Base-by-base conservation (phyloP, 768 basidiomycete species). In the Serpula lacrymans region DNA sequence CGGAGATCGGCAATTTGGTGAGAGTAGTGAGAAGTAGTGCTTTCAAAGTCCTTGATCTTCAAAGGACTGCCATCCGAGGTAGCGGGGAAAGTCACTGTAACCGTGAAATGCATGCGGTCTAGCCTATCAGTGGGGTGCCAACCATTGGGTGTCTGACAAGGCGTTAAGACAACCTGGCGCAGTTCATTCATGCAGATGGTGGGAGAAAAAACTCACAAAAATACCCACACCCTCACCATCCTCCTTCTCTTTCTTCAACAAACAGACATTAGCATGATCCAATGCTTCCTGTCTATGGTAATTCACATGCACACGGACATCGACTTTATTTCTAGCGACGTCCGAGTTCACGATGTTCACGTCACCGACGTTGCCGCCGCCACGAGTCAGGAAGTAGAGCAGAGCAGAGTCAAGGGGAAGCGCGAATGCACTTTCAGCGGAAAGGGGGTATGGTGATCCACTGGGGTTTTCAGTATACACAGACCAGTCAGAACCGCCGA, bases 1-100 rank as follows among this genome's bases (percentile, higher is more conserved):
- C 46, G 47, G 12, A 77, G 53, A 9, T 66, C 51, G 12, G 49
- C 59, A 3, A 80, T 39, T 9, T 47, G 42, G 16, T 77, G 69
- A 26, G 32, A 38, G 30, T 68, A 72, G 43, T 66, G 65, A 11
- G 60, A 62, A 25, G 75, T 42, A 25, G 63, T 53, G 4, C 75
- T 77, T 42, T 67, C 61, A 18, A 80, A 63, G 3, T 50, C 52
- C 37, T 71, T 67, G 48, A 81, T 63, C 2, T 49, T 38, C 5
- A 65, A 49, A 18, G 59, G 51, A 6, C 34, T 31, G 14, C 47
- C 34, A 12, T 49, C 37, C 5, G 37, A 48, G 6, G 54, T 51
- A 13, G 52, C 53, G 6, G 73, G 76, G 3, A 76, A 53, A 33
- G 54, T 59, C 11, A 72, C 48, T 13, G 54, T 62, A 11, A 69